Conservation (phyloP, 306 rosid species). For the Vigna radiata region DNA sequence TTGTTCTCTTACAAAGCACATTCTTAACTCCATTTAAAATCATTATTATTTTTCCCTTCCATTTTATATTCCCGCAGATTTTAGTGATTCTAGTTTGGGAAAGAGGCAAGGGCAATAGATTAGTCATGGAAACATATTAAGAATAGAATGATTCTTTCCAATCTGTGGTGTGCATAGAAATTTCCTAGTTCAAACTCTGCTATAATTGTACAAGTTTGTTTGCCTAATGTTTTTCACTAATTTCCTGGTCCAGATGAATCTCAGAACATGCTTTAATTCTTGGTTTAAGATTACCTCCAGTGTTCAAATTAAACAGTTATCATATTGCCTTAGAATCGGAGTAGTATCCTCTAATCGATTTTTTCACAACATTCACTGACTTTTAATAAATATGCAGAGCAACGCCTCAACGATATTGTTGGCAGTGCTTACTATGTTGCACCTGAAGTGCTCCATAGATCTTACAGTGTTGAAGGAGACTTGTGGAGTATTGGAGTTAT, state of each 20-base stretch:
- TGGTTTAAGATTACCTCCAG: constrained; percentile 31
- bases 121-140: not conserved
- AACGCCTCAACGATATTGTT: constrained; percentile 91
- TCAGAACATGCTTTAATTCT: constrained; percentile 16
- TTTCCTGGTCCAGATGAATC: constrained; percentile 26
- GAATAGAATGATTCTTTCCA: constrained; percentile 19
- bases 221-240: constrained; percentile 14
- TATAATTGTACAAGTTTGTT: constrained; percentile 15
- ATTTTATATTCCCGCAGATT: constrained; percentile 14
- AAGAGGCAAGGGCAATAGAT: not conserved
- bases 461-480: constrained; percentile 90
- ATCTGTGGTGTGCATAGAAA: not conserved
- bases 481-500: constrained; percentile 97
- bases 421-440: constrained; percentile 99
- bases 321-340: constrained; percentile 19
- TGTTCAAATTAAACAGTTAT: constrained; percentile 12
- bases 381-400: constrained; percentile 68
- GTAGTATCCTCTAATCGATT: constrained; percentile 14
- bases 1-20: not conserved
- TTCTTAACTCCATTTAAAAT: constrained; percentile 12
- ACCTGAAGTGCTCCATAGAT: constrained; percentile 96
- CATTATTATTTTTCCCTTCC: not conserved
- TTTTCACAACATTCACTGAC: constrained; percentile 44
- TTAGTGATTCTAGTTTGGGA: constrained; percentile 9
- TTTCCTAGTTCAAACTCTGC: constrained; percentile 19